These are phyloP conservation scores for Candida alai DNA, from an alignment of 805 yeast species.

Conservation along the genomic window DNA sequence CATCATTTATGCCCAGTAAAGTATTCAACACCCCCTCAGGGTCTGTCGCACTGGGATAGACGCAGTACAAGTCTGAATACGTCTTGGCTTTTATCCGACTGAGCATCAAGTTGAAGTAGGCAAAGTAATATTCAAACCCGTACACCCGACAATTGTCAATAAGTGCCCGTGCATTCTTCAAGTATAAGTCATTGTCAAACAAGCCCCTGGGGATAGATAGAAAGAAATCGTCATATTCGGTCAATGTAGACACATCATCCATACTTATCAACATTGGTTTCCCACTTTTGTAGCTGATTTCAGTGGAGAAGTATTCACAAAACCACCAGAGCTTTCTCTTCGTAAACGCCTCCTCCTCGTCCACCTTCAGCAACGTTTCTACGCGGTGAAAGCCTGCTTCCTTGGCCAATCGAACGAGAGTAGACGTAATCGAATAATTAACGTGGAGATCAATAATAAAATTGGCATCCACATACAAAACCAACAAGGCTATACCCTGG, in stretches of 20 bases:
- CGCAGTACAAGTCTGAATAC: slow-evolving; percentile 22
- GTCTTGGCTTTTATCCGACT: slow-evolving; percentile 20
- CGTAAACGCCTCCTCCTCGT: slow-evolving; percentile 9
- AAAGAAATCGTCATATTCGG: slow-evolving; percentile 14
- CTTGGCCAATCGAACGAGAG: slow-evolving; percentile 27
- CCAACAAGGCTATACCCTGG: slow-evolving; percentile 47
- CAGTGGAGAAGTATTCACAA: slow-evolving; percentile 26
- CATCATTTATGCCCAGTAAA: slow-evolving; percentile 16
- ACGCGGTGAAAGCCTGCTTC: slow-evolving; percentile 27
- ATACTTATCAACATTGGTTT: slow-evolving; percentile 22
- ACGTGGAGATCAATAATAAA: slow-evolving; percentile 24
- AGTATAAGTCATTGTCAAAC: slow-evolving; percentile 7
- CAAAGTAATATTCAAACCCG: slow-evolving; percentile 11
- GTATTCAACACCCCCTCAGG: slow-evolving; percentile 13
- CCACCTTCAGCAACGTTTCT: slow-evolving; percentile 14
- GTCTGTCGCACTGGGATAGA: slow-evolving; percentile 7
- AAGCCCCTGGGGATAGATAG: slow-evolving; percentile 13
- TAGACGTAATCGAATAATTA: slow-evolving; percentile 21
- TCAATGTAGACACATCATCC: slow-evolving; percentile 17
- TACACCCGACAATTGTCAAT: slow-evolving; percentile 7
- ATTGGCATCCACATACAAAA: slow-evolving; percentile 28
- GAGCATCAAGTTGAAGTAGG: slow-evolving; percentile 13
- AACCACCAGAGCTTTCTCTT: slow-evolving; percentile 27
- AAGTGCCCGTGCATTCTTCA: slow-evolving; percentile 7
- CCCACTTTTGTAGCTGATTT: slow-evolving; percentile 27